Conservation (phyloP, 768 basidiomycete genomes). For the Lactarius sanguifluus region DNA sequence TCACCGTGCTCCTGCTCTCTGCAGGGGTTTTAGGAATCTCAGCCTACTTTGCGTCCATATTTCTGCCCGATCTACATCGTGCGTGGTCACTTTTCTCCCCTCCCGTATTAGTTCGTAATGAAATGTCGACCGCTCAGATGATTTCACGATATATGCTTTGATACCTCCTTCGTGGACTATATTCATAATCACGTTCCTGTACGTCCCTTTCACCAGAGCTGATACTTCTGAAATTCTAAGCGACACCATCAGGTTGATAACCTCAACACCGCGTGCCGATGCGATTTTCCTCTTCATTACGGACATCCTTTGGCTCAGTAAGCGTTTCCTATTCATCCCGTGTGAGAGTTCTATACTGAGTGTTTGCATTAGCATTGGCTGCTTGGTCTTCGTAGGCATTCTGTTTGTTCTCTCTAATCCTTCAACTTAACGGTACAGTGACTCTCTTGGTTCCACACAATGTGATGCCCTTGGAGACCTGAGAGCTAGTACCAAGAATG, state of each 20-base stretch:
- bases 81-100: slow-evolving; percentile 4
- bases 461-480: slow-evolving; percentile 24
- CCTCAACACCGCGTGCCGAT: slow-evolving; percentile 25
- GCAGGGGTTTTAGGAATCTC: slow-evolving; percentile 11
- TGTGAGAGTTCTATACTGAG: neutral
- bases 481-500: slow-evolving; percentile 23
- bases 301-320: slow-evolving; percentile 29
- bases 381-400: slow-evolving; percentile 28
- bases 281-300: slow-evolving; percentile 26
- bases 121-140: slow-evolving; percentile 21
- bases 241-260: slow-evolving; percentile 13
- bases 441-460: slow-evolving; percentile 23
- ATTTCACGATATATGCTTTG: slow-evolving; percentile 27
- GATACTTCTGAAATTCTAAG: slow-evolving; percentile 1
- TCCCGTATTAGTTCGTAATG: neutral
- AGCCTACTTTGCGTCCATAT: slow-evolving; percentile 22
- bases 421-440: slow-evolving; percentile 18
- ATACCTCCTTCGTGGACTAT: slow-evolving; percentile 29
- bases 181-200: slow-evolving; percentile 28
- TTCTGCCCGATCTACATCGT: slow-evolving; percentile 25
- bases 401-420: neutral
- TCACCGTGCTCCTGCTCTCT: slow-evolving; percentile 13
- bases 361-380: slow-evolving; percentile 21
- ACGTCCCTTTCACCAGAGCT: slow-evolving; percentile 3
- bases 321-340: neutral